phyloP scores from a whole-genome alignment of 2,329 filamentous ascomycete genomes.

The Ascocoryne sarcoides region DNA sequence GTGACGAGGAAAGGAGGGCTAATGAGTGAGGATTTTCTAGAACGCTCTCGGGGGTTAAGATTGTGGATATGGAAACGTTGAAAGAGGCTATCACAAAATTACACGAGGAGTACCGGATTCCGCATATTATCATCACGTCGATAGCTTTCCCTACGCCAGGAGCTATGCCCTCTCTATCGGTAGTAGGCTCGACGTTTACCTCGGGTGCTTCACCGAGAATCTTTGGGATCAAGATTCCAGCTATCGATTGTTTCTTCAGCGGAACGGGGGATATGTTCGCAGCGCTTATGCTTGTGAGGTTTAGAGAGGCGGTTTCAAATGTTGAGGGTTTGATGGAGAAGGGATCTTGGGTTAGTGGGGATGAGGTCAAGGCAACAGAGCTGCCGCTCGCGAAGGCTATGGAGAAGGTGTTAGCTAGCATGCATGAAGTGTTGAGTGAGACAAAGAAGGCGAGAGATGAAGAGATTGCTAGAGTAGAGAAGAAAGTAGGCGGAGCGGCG shows the following conservation, averaged over 20 bases:
- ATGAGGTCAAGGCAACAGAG: conserved; percentile 58
- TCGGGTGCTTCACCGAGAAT: conserved; percentile 60
- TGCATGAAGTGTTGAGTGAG: conserved; percentile 73
- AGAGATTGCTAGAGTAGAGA: conserved; percentile 47
- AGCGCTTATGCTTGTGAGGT: conserved; percentile 75
- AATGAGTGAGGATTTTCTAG: conserved; percentile 37
- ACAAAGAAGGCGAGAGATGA: conserved; percentile 58
- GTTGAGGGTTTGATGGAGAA: conserved; percentile 40
- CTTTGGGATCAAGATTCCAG: conserved; percentile 80
- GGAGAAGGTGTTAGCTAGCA: conserved; percentile 82
- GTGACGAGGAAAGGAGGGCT: conserved; percentile 5
- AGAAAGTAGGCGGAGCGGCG: conserved; percentile 32
- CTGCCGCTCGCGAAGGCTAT: conserved; percentile 76
- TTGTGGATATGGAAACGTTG: conserved; percentile 65
- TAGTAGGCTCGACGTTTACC: conserved; percentile 70
- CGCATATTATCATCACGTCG: conserved; percentile 89
- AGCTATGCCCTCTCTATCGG: conserved; percentile 48
- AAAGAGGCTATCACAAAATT: conserved; percentile 66
- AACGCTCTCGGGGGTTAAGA: conserved; percentile 75
- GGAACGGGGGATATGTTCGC: conserved; percentile 99
- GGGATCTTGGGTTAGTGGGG: conserved; percentile 67
- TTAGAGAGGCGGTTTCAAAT: conserved; percentile 68
- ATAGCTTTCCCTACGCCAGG: conserved; percentile 54
- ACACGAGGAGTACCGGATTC: conserved; percentile 66
- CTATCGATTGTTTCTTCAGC: conserved; percentile 87